Base-by-base conservation (phyloP, 176 grass and related monocot species). In the Aegilops tauschii region DNA sequence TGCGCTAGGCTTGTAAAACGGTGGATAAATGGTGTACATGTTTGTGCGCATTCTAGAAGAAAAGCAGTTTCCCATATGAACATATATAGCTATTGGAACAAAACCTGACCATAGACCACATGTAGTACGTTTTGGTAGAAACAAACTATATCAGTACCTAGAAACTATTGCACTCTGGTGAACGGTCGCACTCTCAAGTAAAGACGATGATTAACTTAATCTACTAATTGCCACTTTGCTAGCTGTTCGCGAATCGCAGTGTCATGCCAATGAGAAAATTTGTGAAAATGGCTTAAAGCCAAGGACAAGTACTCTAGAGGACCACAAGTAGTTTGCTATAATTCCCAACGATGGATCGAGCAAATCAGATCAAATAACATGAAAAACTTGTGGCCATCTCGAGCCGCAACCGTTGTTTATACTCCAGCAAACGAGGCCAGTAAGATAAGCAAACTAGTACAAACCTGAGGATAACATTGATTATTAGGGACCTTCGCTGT, bases 391-490 rank as follows among this genome's bases (percentile, higher is more conserved):
- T 61, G 85, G 73, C 56, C 73, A 34, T 42, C 30, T 52, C 30
- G 40, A 75, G 34, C 68, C 59, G 13, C 17, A 56, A 23, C 40
- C 44, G 12, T 49, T 32, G 52, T 37, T 20, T 30, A 62, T 62
- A 74, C 71, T 49, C 11, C 5, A 70, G 2, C 39, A 40, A 54
- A 17, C 21, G 12, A 20, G n/a, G 10, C 49, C 36, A 47, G 36
- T 67, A 82, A 77, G 28, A 70, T 62, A 30, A 69, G 9, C 77
- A 21, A 82, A 29, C 29, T 12, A 17, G 40, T 50, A 67, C 83
- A 62, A 83, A 79, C 65, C 61, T 82, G 78, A 90, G 64, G 62
- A 90, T 86, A 90, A 69, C 49, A 81, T 82, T 62, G 78, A 77
- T 85, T 76, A 85, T 12, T 42, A 21, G 27, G 31, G 16, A 52